A percentile compares a stretch with the other conserved stretches of the same genome.
phyloP scores from a whole-genome alignment of 108 stramenopile genomes.

The Discostella stelligeroides region DNA sequence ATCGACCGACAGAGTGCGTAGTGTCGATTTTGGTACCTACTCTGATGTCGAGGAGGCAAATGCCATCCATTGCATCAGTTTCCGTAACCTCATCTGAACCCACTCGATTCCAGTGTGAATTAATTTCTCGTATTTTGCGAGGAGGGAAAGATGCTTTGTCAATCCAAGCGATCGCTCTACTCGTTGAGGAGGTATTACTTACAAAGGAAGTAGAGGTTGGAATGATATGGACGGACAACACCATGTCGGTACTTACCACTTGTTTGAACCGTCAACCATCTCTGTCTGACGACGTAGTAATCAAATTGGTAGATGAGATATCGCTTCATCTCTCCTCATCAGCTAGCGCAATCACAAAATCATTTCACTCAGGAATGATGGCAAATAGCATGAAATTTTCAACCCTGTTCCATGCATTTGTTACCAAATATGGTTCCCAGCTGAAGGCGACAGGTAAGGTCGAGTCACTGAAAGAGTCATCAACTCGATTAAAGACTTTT shows the following conservation, averaged over 20 bases:
- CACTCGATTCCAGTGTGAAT: conserved; percentile 43
- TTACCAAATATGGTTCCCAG: conserved; percentile 38
- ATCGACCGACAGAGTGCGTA: conserved; percentile 42
- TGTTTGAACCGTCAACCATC: conserved; percentile 40
- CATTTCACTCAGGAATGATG: not conserved
- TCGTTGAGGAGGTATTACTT: conserved; percentile 12
- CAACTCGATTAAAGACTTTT: conserved; percentile 26
- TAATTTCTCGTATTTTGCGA: conserved; percentile 32
- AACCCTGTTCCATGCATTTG: conserved; percentile 31
- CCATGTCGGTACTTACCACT: conserved; percentile 34
- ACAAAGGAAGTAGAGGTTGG: not conserved
- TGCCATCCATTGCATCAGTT: not conserved
- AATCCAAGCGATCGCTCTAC: conserved; percentile 25
- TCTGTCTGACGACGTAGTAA: conserved; percentile 17
- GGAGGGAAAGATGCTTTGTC: conserved; percentile 28
- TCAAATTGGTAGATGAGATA: conserved; percentile 26
- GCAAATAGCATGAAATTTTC: conserved; percentile 42
- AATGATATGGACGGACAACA: conserved; percentile 39
- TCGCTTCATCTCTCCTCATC: not conserved
- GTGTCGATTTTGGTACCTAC: conserved; percentile 23
- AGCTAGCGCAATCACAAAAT: not conserved
- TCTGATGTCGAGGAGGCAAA: not conserved
- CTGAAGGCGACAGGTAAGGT: conserved; percentile 19
- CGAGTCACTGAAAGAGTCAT: conserved; percentile 16
- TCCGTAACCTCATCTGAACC: conserved; percentile 11